Base-by-base conservation (phyloP, 192 early-diverging fungal genomes). In the Rhizoclosmatium globosum region DNA sequence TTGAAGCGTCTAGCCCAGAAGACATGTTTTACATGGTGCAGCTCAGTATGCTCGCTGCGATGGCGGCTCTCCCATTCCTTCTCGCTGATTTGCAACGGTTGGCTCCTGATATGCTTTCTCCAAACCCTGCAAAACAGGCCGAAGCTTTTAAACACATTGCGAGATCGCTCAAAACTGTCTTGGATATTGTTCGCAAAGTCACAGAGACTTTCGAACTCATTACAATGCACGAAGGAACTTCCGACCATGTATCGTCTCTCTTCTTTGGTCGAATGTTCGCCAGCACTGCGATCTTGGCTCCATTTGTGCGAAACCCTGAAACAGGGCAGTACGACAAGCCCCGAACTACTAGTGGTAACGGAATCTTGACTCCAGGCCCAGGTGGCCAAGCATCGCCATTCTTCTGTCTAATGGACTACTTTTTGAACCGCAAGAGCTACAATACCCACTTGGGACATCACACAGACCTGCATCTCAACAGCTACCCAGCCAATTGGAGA, bases 111-210 rank as follows among this genome's bases (percentile, higher is more conserved):
- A 58, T 58, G 56, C 56, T 58, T 15, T 31, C 31, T 31, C 31
- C 31, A 31, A 21, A 21, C 17, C 56, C 56, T 15, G 17, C 15
- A 21, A n/a, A n/a, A 21, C 56, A 58, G 21, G 17, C 56, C 2
- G 21, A 3, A 21, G 56, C 56, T 58, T n/a, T 21, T 21, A 3
- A 58, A 58, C 31, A 31, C 31, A 21, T 3, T 58, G 56, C 17
- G 17, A 21, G 21, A 15, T n/a, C 15, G 2, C 56, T 58, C 17
- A 58, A 3, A 58, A 58, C 15, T n/a, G 56, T 58, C 21, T 58
- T 58, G 56, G 56, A 58, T 58, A 58, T 58, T 58, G 56, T 58
- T 58, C 56, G 56, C 17, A 58, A 58, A n/a, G 56, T 58, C 2
- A 58, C 56, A 15, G 21, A 1, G 17, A 58, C 21, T 15, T 58